Conservation (phyloP, 177 flowering plant species). For the Vitis hybrid region DNA sequence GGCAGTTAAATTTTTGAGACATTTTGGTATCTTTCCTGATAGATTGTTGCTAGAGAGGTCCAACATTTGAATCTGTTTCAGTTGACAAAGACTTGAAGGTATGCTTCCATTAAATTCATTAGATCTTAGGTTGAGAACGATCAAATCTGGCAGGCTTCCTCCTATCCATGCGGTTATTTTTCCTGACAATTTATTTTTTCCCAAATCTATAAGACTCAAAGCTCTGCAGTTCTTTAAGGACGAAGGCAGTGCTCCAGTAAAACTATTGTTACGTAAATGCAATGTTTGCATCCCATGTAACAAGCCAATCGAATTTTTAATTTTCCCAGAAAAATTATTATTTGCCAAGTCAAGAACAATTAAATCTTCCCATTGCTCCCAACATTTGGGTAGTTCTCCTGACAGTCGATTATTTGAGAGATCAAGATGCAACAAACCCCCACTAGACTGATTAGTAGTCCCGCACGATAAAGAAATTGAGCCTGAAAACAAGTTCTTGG, state of each 20-base stretch:
- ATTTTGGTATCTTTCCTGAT: slow-evolving; percentile 15
- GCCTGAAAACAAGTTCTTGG: slow-evolving; percentile 12
- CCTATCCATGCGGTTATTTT: slow-evolving; percentile 21
- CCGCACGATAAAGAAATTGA: not conserved
- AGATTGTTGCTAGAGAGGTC: slow-evolving; percentile 10
- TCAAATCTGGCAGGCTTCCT: not conserved
- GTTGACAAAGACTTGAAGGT: slow-evolving; percentile 6
- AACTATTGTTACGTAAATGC: slow-evolving; percentile 16
- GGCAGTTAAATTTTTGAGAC: slow-evolving; percentile 11
- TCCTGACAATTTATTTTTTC: slow-evolving; percentile 10
- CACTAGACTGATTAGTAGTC: accelerated
- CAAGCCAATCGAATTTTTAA: slow-evolving; percentile 23
- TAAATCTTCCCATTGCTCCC: not conserved
- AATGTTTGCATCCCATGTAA: not conserved
- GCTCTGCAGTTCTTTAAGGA: slow-evolving; percentile 10
- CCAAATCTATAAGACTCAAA: slow-evolving; percentile 3
- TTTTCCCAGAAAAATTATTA: slow-evolving; percentile 19
- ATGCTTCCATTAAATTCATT: slow-evolving; percentile 12
- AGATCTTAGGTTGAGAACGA: slow-evolving; percentile 5
- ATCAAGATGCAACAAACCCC: not conserved
- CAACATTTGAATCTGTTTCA: slow-evolving; percentile 2
- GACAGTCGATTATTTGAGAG: not conserved
- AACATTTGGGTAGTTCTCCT: slow-evolving; percentile 17
- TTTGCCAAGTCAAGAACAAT: not conserved
- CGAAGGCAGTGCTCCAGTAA: slow-evolving; percentile 19